phyloP scores from a whole-genome alignment of 73 alveolate genomes.

The Paramecium biaurelia region DNA sequence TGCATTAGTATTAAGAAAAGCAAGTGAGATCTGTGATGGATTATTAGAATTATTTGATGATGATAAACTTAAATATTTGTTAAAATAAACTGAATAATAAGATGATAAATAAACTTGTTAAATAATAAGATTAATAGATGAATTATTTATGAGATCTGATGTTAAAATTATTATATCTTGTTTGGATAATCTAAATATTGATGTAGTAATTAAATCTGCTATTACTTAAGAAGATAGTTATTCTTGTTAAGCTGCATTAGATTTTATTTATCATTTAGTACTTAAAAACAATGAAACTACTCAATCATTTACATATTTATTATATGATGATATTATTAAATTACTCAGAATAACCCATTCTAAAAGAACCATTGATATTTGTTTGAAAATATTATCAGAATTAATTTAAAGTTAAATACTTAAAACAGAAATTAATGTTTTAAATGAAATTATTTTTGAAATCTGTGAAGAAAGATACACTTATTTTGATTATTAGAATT shows the following conservation, averaged over 20 bases:
- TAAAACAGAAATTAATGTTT: neutral
- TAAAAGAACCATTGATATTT: neutral
- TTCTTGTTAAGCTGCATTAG: neutral
- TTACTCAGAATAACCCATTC: neutral
- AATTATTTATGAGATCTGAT: neutral
- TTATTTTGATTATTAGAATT: neutral
- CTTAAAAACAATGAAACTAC: neutral
- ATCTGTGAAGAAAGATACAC: neutral
- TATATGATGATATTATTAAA: neutral
- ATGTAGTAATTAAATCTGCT: neutral
- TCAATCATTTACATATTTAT: neutral
- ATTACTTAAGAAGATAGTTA: neutral
- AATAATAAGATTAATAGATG: neutral
- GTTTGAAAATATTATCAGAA: neutral
- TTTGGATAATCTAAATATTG: neutral
- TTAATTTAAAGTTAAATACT: neutral
- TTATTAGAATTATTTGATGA: neutral
- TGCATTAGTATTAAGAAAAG: neutral
- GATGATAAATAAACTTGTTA: neutral
- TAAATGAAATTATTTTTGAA: neutral
- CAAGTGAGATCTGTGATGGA: neutral
- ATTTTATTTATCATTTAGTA: neutral
- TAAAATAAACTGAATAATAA: neutral
- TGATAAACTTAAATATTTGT: neutral
- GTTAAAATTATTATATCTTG: neutral